Base-by-base conservation (phyloP, 2,329 filamentous ascomycete genomes). In the Trichoderma breve region DNA sequence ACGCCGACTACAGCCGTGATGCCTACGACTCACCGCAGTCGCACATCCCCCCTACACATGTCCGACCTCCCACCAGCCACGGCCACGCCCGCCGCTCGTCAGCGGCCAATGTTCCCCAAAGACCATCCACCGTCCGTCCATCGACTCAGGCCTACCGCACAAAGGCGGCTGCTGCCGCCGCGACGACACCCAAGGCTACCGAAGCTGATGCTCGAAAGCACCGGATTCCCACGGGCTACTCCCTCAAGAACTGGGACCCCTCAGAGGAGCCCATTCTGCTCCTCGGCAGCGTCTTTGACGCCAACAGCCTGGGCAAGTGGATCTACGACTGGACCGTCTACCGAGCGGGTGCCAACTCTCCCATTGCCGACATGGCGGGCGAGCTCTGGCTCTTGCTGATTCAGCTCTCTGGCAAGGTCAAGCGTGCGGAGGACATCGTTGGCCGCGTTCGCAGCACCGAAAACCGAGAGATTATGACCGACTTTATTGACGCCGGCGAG, bases 281-380 rank as follows among this genome's bases (percentile, higher is more conserved):
- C 30, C 88, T 98, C 26, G 96, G 96, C 65, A 97, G 93, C 79
- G 96, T 98, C 71, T 98, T 98, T 79, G 96, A 98, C 80, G 93
- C 95, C 79, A 98, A 98, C 87, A 97, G 94, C 30, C 88, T 99
- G 34, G 96, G 96, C 79, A 98, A 98, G 84, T 99, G 96, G 96
- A 97, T 99, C 79, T 99, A 97, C 83, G 96, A 98, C 86, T 99
- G 96, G 96, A 98, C 96, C 21, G 93, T 98, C 74, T 97, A 93
- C 84, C 91, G 92, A 80, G 91, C 97, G 76, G 93, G 93, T 47
- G 89, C 94, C 15, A 89, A 89, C 53, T 94, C 92, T 12, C 93
- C 94, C 65, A 93, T 98, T 79, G 90, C 94, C 68, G 94, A 98
- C 75, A 91, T 97, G 82, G 95, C 96, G 3, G 96, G 95, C 76